Conservation (phyloP, 768 basidiomycete species). For the Russula emetica region DNA sequence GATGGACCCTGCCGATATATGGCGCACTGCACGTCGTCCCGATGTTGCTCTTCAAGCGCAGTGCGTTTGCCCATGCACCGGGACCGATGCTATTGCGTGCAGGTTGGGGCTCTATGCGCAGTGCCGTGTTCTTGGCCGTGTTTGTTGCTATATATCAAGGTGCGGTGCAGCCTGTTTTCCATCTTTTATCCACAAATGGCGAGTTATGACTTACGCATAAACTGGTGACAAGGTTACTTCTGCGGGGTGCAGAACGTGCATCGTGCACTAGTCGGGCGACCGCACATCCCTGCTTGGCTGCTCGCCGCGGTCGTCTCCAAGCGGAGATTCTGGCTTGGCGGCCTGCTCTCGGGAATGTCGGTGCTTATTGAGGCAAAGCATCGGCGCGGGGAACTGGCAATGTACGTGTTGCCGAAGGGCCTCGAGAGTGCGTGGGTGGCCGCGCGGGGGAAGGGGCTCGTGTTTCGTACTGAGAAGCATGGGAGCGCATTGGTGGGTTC, state of each 20-base stretch:
- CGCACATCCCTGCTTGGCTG: slow-evolving; percentile 42
- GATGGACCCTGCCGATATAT: slow-evolving; percentile 82
- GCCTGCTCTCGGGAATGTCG: slow-evolving; percentile 68
- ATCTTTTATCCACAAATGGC: neutral
- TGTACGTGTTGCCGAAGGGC: slow-evolving; percentile 87
- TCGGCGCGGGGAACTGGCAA: slow-evolving; percentile 85
- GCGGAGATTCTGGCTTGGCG: slow-evolving; percentile 68
- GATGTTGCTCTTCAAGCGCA: slow-evolving; percentile 74
- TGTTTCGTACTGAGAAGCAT: slow-evolving; percentile 64
- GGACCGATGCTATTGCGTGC: slow-evolving; percentile 60
- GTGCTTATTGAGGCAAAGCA: slow-evolving; percentile 85
- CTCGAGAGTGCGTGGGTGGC: slow-evolving; percentile 89
- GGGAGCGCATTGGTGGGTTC: slow-evolving; percentile 55
- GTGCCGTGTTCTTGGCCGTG: slow-evolving; percentile 79
- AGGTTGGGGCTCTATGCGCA: slow-evolving; percentile 67
- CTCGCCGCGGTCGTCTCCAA: slow-evolving; percentile 61
- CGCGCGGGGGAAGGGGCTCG: slow-evolving; percentile 68
- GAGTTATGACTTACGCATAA: neutral
- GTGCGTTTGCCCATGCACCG: slow-evolving; percentile 61
- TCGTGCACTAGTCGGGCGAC: slow-evolving; percentile 35
- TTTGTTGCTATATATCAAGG: slow-evolving; percentile 84
- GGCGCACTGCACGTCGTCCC: slow-evolving; percentile 89
- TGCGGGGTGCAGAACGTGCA: slow-evolving; percentile 60
- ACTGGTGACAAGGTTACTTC: slow-evolving; percentile 35
- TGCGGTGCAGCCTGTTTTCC: neutral